phyloP scores from a whole-genome alignment of 208 protist species.

The Trichomonas tenax region DNA sequence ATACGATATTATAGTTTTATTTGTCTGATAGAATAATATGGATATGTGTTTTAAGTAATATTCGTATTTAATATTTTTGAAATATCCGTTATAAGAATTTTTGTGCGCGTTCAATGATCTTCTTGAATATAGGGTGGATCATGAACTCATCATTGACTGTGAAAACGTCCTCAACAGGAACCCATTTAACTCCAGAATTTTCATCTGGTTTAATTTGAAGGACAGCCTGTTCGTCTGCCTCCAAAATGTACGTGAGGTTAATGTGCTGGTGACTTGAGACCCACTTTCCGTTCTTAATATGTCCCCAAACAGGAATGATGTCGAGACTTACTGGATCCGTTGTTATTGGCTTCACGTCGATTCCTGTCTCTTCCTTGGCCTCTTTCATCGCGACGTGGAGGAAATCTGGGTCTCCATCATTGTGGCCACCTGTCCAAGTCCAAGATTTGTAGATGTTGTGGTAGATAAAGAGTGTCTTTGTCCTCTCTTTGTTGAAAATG shows the following conservation, averaged over 20 bases:
- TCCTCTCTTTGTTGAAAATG: background rate
- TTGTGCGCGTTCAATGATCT: background rate
- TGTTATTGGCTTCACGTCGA: background rate
- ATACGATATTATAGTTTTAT: too few species aligned
- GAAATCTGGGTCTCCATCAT: background rate
- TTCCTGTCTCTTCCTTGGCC: background rate
- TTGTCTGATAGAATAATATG: too few species aligned
- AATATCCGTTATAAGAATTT: background rate
- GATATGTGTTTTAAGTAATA: too few species aligned
- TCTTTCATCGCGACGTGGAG: background rate
- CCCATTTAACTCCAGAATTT: background rate
- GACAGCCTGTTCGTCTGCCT: background rate
- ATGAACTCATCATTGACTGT: background rate
- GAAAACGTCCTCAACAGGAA: background rate
- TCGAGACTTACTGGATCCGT: background rate
- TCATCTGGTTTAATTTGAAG: background rate
- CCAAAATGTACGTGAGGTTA: background rate
- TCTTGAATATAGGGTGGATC: background rate
- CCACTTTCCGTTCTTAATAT: background rate
- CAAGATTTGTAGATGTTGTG: background rate
- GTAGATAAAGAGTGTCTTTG: background rate
- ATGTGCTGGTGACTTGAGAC: background rate
- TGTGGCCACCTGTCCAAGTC: conserved; percentile 7
- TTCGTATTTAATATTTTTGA: too few species aligned
- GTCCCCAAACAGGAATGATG: conserved; percentile 5